Evolutionary conservation across 441 rosid genomes (phyloP).

Genomic region (Iberis amara): DNA sequence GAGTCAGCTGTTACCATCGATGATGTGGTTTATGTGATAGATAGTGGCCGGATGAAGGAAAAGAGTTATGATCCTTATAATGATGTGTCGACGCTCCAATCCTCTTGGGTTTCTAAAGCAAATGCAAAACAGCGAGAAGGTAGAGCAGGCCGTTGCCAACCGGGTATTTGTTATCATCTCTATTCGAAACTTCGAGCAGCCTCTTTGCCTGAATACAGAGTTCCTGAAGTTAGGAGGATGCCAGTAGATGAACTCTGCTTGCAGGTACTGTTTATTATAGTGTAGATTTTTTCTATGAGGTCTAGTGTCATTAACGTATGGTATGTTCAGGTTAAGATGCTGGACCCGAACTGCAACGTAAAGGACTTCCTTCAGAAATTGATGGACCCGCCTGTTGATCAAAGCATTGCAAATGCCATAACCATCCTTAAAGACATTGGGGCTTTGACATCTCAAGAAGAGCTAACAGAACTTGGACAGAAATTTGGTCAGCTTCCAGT

Average conservation of each 20-base stretch:
- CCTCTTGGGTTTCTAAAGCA: slow-evolving; percentile 90
- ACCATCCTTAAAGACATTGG: slow-evolving; percentile 80
- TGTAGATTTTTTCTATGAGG: neutral
- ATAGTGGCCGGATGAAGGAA: slow-evolving; percentile 91
- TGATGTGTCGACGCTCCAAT: slow-evolving; percentile 80
- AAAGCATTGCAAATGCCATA: slow-evolving; percentile 65
- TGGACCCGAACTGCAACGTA: slow-evolving; percentile 66
- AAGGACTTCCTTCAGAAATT: slow-evolving; percentile 68
- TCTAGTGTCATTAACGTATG: slow-evolving; percentile 9
- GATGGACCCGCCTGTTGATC: slow-evolving; percentile 87
- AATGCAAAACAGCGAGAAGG: slow-evolving; percentile 91
- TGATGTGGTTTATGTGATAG: slow-evolving; percentile 91
- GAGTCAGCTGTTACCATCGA: slow-evolving; percentile 86
- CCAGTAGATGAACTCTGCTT: slow-evolving; percentile 89
- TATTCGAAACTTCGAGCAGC: slow-evolving; percentile 69
- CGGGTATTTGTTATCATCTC: slow-evolving; percentile 89
- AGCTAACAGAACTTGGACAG: slow-evolving; percentile 86
- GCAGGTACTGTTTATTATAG: slow-evolving; percentile 44
- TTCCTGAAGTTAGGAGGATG: slow-evolving; percentile 87
- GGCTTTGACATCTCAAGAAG: slow-evolving; percentile 71
- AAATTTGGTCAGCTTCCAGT: slow-evolving; percentile 81
- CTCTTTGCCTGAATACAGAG: slow-evolving; percentile 67
- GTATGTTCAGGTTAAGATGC: slow-evolving; percentile 69
- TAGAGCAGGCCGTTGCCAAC: slow-evolving; percentile 90
- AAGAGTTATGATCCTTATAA: slow-evolving; percentile 87